These are phyloP conservation scores for Phaffia australis DNA, from an alignment of 768 basidiomycete genomes.

Conservation along the genomic window DNA sequence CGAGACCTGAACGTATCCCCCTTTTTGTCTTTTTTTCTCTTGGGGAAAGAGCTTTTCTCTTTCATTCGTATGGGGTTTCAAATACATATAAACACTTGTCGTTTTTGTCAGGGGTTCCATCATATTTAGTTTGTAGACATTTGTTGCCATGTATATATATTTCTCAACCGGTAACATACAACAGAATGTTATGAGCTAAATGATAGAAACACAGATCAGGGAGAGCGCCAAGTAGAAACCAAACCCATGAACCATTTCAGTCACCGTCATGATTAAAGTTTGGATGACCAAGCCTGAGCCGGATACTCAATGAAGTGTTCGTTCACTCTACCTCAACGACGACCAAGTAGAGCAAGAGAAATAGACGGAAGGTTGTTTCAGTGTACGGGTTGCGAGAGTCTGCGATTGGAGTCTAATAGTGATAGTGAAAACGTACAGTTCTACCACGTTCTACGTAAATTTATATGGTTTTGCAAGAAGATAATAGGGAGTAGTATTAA, in stretches of 20 bases:
- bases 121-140: no score
- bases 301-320: slow-evolving; percentile 6
- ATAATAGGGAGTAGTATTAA: no score
- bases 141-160: no score
- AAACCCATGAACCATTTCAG: neutral
- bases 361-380: neutral
- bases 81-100: no score
- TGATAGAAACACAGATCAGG: neutral
- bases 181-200: neutral
- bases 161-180: no score
- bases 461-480: no score
- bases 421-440: no score
- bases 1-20: neutral
- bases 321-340: slow-evolving; percentile 7
- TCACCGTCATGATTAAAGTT: neutral
- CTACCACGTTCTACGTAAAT: no score
- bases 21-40: no score
- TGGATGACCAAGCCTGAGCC: neutral
- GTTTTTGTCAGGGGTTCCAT: no score
- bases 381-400: neutral
- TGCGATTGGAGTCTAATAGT: neutral
- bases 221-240: neutral
- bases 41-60: no score
- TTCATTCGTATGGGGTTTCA: no score
- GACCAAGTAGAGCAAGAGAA: neutral